Conservation (phyloP, 257 asterid species). For the Salvia splendens region DNA sequence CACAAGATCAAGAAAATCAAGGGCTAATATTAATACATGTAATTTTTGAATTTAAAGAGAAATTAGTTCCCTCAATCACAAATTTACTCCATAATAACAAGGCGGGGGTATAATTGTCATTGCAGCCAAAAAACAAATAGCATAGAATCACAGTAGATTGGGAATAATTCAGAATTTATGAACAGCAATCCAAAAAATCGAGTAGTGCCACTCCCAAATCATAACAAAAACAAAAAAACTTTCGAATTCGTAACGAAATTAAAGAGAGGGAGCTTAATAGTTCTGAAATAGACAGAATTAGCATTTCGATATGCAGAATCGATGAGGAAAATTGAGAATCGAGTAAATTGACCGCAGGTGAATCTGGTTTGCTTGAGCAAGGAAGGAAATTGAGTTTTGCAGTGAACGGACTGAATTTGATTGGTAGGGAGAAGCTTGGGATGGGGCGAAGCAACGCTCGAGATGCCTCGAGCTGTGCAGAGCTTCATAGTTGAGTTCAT, state of each 20-base stretch:
- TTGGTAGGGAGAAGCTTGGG: conserved; percentile 24
- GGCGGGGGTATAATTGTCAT: too few species aligned
- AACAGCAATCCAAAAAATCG: background rate
- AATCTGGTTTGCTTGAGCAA: conserved; percentile 29
- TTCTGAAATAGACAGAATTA: background rate
- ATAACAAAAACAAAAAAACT: background rate
- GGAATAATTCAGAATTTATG: background rate
- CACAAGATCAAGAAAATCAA: too few species aligned
- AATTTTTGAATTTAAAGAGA: too few species aligned
- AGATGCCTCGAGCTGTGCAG: conserved; percentile 47
- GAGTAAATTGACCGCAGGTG: conserved; percentile 29
- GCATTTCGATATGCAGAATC: background rate
- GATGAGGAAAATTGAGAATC: background rate
- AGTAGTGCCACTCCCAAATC: background rate
- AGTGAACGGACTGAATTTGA: conserved; percentile 18
- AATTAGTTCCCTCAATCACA: too few species aligned
- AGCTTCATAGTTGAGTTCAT: conserved; percentile 46
- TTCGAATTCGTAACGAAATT: background rate
- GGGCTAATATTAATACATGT: too few species aligned
- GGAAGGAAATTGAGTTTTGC: conserved; percentile 20
- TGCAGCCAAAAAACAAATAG: too few species aligned
- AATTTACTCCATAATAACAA: too few species aligned
- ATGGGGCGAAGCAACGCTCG: conserved; percentile 30
- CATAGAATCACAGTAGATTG: background rate
- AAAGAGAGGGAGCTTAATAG: background rate